Percentiles rank a stretch among this genome's conserved stretches.
Evolutionary conservation across 108 stramenopile species (phyloP).

Genomic region (Cyclotella atomus): DNA sequence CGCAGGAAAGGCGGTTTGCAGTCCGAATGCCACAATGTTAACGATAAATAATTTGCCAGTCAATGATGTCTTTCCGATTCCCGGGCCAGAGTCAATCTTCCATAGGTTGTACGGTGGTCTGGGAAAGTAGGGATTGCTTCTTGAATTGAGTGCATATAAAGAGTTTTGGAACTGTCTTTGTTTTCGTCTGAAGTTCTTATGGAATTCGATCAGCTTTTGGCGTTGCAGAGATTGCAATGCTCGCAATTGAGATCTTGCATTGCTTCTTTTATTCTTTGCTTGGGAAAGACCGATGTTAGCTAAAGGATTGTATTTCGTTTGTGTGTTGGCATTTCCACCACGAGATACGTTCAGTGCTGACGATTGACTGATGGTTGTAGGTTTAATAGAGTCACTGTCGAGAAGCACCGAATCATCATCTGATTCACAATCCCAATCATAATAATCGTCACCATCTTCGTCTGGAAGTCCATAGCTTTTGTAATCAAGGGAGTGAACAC

Average conservation of each 20-base stretch:
- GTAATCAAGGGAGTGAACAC: neutral
- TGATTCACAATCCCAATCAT: neutral
- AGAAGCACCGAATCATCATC: neutral
- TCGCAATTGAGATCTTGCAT: conserved; percentile 1
- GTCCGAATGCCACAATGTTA: conserved; percentile 60
- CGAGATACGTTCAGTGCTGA: neutral
- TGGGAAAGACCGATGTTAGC: neutral
- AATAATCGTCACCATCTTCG: neutral
- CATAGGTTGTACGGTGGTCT: conserved; percentile 41
- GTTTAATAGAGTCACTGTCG: neutral
- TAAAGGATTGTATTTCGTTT: neutral
- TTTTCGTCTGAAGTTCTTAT: conserved; percentile 26
- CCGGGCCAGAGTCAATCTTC: conserved; percentile 19
- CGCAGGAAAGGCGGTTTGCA: conserved; percentile 60
- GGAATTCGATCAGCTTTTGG: conserved; percentile 34
- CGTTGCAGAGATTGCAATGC: conserved; percentile 5
- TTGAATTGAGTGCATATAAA: conserved; percentile 32
- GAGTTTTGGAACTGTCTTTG: conserved; percentile 28
- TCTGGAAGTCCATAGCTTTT: neutral
- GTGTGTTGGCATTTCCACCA: neutral
- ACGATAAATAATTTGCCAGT: conserved; percentile 39
- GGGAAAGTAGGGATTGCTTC: conserved; percentile 13
- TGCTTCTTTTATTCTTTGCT: neutral
- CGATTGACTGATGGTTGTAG: no score
- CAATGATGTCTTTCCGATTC: conserved; percentile 30